These are phyloP conservation scores for Peniophora sp. DNA, from an alignment of 1,284 basidiomycete genomes.

Conservation along the genomic window DNA sequence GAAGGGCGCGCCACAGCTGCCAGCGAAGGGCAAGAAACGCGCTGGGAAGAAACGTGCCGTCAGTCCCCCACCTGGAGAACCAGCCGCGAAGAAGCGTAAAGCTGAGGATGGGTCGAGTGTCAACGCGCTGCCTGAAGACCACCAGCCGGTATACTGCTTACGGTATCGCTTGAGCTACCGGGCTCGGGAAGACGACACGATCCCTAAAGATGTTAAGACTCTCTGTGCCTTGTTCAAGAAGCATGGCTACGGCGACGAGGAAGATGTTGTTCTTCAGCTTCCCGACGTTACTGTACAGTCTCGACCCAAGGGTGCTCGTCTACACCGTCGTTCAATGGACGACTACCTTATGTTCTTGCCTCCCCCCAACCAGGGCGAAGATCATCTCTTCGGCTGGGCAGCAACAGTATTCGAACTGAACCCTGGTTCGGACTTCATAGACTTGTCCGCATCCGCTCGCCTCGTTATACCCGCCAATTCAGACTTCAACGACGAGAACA, in stretches of 20 bases:
- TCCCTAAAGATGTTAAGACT: too few relatives aligned
- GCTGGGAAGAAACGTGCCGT: too few relatives aligned
- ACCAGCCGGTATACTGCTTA: too few relatives aligned
- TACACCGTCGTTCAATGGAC: neutral
- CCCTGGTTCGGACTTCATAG: neutral
- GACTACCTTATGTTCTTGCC: neutral
- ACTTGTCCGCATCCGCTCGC: slow-evolving; percentile 6
- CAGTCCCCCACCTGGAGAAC: too few relatives aligned
- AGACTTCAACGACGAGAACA: slow-evolving; percentile 6
- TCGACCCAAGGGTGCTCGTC: slow-evolving; percentile 3
- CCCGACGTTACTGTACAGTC: neutral
- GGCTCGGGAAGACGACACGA: too few relatives aligned
- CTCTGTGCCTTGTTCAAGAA: neutral
- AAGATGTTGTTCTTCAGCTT: neutral
- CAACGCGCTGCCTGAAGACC: too few relatives aligned
- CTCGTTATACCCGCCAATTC: slow-evolving; percentile 7
- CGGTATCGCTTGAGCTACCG: too few relatives aligned
- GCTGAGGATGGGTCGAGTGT: too few relatives aligned
- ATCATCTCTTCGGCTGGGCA: slow-evolving; percentile 9
- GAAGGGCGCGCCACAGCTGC: too few relatives aligned
- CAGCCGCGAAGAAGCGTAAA: too few relatives aligned
- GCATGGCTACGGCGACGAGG: neutral
- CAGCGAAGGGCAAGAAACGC: too few relatives aligned
- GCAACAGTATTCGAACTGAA: neutral
- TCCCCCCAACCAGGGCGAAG: neutral